A percentile compares a stretch with the other conserved stretches of the same genome.
Evolutionary conservation across 192 early-diverging fungal species (phyloP).

Genomic region (Linnemannia elongata): DNA sequence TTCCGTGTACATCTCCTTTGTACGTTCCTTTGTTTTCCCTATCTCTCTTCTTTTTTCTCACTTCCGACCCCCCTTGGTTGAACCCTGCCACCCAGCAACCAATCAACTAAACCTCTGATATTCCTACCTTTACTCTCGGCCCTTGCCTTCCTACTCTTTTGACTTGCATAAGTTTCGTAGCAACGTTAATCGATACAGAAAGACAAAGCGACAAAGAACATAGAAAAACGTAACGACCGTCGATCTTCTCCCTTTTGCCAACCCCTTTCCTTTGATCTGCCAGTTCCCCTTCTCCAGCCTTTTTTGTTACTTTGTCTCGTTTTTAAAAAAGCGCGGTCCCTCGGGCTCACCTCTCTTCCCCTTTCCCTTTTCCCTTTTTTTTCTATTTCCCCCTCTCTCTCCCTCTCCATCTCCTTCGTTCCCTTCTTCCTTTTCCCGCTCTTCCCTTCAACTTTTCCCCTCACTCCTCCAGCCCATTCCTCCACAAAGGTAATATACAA

Average conservation of each 20-base stretch:
- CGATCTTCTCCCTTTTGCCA: background rate
- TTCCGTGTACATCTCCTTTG: conserved; percentile 8
- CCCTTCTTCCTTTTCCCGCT: background rate
- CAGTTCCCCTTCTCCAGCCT: background rate
- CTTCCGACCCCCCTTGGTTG: background rate
- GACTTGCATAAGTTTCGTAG: background rate
- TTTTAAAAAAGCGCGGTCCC: conserved; percentile 9
- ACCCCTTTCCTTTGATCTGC: background rate
- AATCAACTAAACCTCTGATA: background rate
- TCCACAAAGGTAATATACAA: conserved; percentile 7
- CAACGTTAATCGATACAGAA: background rate
- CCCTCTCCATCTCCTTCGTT: background rate
- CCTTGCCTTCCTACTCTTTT: background rate
- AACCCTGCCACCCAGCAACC: background rate
- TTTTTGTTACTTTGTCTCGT: background rate
- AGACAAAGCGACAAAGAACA: background rate
- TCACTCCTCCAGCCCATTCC: background rate
- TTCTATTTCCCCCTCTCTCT: background rate
- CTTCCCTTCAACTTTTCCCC: background rate
- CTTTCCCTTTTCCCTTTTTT: background rate
- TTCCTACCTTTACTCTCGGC: background rate
- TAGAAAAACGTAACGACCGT: background rate
- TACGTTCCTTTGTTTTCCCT: background rate
- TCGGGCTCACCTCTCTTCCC: background rate
- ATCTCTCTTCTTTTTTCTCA: background rate